phyloP scores from a whole-genome alignment of 495 filamentous ascomycete species.

The Hypoxylon lienhwacheense region DNA sequence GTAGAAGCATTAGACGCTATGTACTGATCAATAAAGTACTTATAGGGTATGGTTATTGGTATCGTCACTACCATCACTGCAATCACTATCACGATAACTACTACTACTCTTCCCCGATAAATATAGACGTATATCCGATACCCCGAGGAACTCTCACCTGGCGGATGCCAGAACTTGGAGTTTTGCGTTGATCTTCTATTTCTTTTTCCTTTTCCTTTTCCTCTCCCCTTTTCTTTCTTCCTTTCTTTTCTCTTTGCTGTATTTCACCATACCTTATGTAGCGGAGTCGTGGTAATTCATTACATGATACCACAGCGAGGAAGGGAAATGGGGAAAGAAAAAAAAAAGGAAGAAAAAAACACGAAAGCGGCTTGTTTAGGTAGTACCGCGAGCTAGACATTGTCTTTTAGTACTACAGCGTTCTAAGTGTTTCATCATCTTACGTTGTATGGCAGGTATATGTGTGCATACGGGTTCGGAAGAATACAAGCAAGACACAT shows the following conservation, averaged over 20 bases:
- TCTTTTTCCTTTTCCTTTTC: not conserved
- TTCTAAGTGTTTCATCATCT: no score
- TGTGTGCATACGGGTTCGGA: no score
- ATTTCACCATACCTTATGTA: not conserved
- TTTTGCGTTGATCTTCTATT: slow-evolving; percentile 12
- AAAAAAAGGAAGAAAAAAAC: not conserved
- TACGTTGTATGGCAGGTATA: no score
- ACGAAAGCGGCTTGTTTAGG: not conserved
- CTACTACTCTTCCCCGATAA: slow-evolving; percentile 7
- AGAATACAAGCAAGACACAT: no score
- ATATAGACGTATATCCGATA: slow-evolving; percentile 29
- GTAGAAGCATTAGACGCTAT: no score
- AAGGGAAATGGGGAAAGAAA: not conserved
- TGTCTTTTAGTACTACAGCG: no score
- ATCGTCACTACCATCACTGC: not conserved
- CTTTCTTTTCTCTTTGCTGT: not conserved
- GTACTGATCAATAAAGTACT: no score
- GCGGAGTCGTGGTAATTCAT: no score
- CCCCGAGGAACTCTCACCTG: slow-evolving; percentile 25
- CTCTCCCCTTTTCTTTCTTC: not conserved
- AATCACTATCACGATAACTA: not conserved
- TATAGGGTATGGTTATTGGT: no score
- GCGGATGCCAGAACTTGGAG: slow-evolving; percentile 17
- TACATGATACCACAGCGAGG: not conserved
- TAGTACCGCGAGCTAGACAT: not conserved